phyloP scores from a whole-genome alignment of 176 grass and related monocot species.

The Eragrostis curvula region DNA sequence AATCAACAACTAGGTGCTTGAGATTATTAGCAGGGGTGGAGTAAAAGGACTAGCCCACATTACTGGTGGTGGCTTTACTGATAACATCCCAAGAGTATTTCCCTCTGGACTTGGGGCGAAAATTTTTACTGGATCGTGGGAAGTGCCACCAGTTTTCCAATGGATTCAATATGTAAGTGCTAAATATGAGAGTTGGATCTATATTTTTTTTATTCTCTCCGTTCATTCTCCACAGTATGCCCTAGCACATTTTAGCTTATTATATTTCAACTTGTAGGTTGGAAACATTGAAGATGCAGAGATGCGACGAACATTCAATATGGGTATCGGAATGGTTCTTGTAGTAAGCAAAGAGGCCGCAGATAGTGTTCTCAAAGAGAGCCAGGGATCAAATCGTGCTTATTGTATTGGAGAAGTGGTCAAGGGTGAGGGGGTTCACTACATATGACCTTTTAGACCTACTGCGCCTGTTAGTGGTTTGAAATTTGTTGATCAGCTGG shows the following conservation, averaged over 20 bases:
- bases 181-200: not conserved
- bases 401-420: constrained; percentile 88
- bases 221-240: not conserved
- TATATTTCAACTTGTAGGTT: constrained; percentile 47
- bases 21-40: constrained; percentile 76
- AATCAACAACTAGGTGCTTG: constrained; percentile 63
- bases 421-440: constrained; percentile 69
- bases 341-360: constrained; percentile 62
- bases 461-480: not conserved
- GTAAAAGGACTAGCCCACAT: constrained; percentile 96
- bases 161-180: constrained; percentile 75
- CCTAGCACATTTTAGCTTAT: not conserved
- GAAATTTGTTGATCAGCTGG: not conserved
- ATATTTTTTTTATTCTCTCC: not conserved
- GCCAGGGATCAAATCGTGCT: constrained; percentile 16
- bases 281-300: constrained; percentile 79
- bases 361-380: constrained; percentile 52
- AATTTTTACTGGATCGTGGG: constrained; percentile 70
- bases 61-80: constrained; percentile 92
- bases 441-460: constrained; percentile 32
- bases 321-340: constrained; percentile 94
- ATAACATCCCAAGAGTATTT: constrained; percentile 89
- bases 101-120: constrained; percentile 68
- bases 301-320: constrained; percentile 95
- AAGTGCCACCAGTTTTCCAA: constrained; percentile 70